Evolutionary conservation across 345 rosid species (phyloP).

Genomic region (Rubroshorea leprosula): DNA sequence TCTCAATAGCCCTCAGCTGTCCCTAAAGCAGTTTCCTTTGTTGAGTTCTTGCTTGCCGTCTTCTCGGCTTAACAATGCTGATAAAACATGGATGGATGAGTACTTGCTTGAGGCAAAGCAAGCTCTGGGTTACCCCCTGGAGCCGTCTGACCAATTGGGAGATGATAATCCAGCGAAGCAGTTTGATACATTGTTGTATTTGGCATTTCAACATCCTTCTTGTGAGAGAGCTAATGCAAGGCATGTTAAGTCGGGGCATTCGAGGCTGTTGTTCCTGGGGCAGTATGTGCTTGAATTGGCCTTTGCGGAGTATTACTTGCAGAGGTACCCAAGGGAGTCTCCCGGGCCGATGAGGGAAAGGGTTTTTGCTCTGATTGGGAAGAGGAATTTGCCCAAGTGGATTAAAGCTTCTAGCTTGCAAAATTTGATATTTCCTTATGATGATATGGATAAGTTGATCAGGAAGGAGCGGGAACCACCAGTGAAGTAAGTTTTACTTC

Average conservation of each 20-base stretch:
- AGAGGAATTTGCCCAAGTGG: slow-evolving; percentile 82
- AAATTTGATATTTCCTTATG: slow-evolving; percentile 84
- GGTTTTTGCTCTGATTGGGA: slow-evolving; percentile 85
- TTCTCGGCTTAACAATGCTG: slow-evolving; percentile 74
- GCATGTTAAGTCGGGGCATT: slow-evolving; percentile 81
- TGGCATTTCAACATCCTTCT: slow-evolving; percentile 89
- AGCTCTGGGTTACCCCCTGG: slow-evolving; percentile 80
- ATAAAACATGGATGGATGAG: slow-evolving; percentile 87
- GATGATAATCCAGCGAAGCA: slow-evolving; percentile 96
- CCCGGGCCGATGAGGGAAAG: slow-evolving; percentile 95
- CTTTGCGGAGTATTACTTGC: slow-evolving; percentile 69
- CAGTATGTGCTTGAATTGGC: slow-evolving; percentile 94
- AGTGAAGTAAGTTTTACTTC: slow-evolving; percentile 50
- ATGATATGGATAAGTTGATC: slow-evolving; percentile 71
- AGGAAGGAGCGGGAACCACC: slow-evolving; percentile 82
- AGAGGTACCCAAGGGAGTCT: slow-evolving; percentile 87
- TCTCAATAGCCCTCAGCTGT: slow-evolving; percentile 80
- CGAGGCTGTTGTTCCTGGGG: slow-evolving; percentile 77
- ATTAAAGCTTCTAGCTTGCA: slow-evolving; percentile 84
- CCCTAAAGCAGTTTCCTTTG: slow-evolving; percentile 79
- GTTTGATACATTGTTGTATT: slow-evolving; percentile 73
- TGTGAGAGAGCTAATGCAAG: slow-evolving; percentile 79
- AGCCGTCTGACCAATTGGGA: slow-evolving; percentile 48
- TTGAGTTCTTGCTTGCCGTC: slow-evolving; percentile 86
- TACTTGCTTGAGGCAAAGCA: slow-evolving; percentile 87